Evolutionary conservation across 2,329 filamentous ascomycete species (phyloP).

Genomic region (Pezicula radicicola): DNA sequence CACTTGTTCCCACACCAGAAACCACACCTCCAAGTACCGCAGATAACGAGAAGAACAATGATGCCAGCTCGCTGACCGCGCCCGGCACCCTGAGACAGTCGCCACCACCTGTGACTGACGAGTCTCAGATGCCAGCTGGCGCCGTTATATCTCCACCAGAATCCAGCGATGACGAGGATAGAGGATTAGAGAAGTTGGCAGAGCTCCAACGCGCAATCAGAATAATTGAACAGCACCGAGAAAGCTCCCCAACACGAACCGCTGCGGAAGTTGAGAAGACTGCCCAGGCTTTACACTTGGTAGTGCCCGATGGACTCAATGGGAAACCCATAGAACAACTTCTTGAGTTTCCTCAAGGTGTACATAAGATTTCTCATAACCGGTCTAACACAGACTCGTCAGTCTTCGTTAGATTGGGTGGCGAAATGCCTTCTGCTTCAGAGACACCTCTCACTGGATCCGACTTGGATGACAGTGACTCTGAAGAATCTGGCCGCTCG

Average conservation of each 20-base stretch:
- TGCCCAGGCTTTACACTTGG: conserved; percentile 24
- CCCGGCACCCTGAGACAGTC: conserved; percentile 73
- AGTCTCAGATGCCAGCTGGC: conserved; percentile 70
- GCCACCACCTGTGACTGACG: conserved; percentile 75
- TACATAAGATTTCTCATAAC: conserved; percentile 25
- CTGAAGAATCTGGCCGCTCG: conserved; percentile 54
- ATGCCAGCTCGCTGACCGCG: conserved; percentile 26
- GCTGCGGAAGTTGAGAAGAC: conserved; percentile 20
- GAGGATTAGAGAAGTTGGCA: conserved; percentile 28
- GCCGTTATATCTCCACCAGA: conserved; percentile 91
- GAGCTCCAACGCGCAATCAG: conserved; percentile 82
- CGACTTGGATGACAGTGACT: conserved; percentile 54
- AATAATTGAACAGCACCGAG: conserved; percentile 66
- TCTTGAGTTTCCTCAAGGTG: conserved; percentile 10
- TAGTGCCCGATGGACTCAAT: conserved; percentile 32
- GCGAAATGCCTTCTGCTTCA: conserved; percentile 34
- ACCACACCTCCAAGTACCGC: conserved; percentile 23
- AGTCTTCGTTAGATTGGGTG: conserved; percentile 33
- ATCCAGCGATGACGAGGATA: conserved; percentile 80
- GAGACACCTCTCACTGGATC: conserved; percentile 50
- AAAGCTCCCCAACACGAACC: conserved; percentile 48
- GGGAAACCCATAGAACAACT: conserved; percentile 16
- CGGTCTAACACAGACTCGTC: conserved; percentile 42
- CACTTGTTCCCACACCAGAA: conserved; percentile 26
- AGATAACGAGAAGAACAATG: conserved; percentile 21